Evolutionary conservation across 306 rosid species (phyloP).

Genomic region (Nissolia schottii): DNA sequence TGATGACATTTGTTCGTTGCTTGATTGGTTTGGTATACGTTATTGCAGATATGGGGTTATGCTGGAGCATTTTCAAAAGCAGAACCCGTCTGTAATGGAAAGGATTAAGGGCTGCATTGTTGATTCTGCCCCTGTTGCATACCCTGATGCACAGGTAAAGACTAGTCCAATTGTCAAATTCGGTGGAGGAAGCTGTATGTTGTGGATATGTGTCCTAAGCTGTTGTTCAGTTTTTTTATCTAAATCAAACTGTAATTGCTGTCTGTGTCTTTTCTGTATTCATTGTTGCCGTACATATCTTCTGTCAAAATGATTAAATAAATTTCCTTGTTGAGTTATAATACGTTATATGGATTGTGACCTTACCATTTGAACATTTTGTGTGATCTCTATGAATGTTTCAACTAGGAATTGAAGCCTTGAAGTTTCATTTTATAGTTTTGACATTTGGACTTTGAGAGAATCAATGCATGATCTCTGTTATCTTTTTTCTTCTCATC

Average conservation of each 20-base stretch:
- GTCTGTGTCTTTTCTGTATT: background rate
- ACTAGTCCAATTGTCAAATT: slow-evolving; percentile 1
- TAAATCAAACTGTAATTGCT: background rate
- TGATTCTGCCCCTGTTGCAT: slow-evolving; percentile 97
- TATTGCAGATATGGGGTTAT: slow-evolving; percentile 76
- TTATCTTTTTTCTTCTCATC: background rate
- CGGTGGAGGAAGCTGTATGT: background rate
- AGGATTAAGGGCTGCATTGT: slow-evolving; percentile 90
- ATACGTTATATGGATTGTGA: background rate
- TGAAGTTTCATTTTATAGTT: background rate
- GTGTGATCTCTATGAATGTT: background rate
- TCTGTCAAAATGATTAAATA: background rate
- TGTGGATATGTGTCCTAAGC: background rate
- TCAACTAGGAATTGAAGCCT: background rate
- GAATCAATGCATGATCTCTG: background rate
- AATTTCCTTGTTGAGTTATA: background rate
- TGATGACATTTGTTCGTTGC: background rate
- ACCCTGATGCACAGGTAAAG: slow-evolving; percentile 81
- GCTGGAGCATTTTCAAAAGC: slow-evolving; percentile 66
- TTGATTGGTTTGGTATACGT: slow-evolving; percentile 14
- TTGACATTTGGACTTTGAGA: background rate
- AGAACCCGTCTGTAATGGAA: slow-evolving; percentile 50
- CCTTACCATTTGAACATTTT: background rate
- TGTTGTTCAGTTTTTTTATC: slow-evolving; percentile 1
- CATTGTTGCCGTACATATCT: background rate